phyloP scores from a whole-genome alignment of 2,329 filamentous ascomycete species.

The Aspergillus viridinutans region DNA sequence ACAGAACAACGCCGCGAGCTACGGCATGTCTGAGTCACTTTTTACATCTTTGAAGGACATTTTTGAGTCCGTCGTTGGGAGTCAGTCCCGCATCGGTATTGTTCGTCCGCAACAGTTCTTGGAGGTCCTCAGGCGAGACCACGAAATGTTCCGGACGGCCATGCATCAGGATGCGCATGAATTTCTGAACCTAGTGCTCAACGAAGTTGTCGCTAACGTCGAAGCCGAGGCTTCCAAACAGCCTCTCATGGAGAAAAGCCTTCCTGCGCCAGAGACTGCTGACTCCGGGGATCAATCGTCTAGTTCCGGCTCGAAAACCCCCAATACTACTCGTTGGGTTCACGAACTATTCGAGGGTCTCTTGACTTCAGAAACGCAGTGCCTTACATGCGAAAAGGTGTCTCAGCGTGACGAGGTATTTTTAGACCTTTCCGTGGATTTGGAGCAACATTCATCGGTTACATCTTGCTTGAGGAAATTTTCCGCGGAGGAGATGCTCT shows the following conservation, averaged over 20 bases:
- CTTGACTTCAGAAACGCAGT: constrained; percentile 92
- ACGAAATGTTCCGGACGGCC: constrained; percentile 93
- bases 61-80: constrained; percentile 82
- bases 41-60: constrained; percentile 96
- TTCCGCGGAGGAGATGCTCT: constrained; percentile 96
- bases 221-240: constrained; percentile 66
- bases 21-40: constrained; percentile 90
- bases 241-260: constrained; percentile 34
- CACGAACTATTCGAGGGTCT: constrained; percentile 96
- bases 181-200: constrained; percentile 90
- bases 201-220: constrained; percentile 90
- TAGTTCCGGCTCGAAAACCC: constrained; percentile 48
- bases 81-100: constrained; percentile 77
- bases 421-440: constrained; percentile 88
- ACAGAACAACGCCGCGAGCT: constrained; percentile 72
- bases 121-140: constrained; percentile 87
- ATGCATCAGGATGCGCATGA: constrained; percentile 99
- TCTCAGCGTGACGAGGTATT: constrained; percentile 96
- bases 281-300: constrained; percentile 50
- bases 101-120: constrained; percentile 89
- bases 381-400: constrained; percentile 90
- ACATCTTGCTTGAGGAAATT: constrained; percentile 94
- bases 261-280: constrained; percentile 49
- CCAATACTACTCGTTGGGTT: constrained; percentile 79
- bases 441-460: constrained; percentile 92